Conservation (phyloP, 2,329 filamentous ascomycete species). For the Ophiostoma sp. region DNA sequence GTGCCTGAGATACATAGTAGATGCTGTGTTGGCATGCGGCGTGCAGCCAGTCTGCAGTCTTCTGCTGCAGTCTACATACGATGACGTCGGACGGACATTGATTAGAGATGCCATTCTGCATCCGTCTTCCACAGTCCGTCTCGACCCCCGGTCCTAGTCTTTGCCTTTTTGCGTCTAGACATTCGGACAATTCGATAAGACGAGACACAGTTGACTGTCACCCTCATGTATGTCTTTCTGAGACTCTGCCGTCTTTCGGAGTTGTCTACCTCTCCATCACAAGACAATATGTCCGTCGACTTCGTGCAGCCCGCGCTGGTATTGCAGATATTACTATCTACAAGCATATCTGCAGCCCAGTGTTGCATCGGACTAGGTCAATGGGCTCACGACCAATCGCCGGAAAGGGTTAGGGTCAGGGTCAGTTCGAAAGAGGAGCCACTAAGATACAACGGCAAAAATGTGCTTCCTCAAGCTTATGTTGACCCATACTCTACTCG, state of each 20-base stretch:
- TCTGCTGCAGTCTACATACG: neutral
- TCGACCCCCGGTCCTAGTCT: neutral
- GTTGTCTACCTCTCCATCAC: neutral
- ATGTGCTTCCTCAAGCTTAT: constrained; percentile 1
- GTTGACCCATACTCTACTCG: neutral
- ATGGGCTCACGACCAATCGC: neutral
- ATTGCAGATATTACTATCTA: neutral
- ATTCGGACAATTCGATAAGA: neutral
- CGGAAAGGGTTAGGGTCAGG: neutral
- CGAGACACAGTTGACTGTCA: neutral
- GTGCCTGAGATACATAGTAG: neutral
- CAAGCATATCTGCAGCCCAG: neutral
- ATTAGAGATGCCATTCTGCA: neutral
- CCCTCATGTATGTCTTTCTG: neutral
- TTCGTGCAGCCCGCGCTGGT: neutral
- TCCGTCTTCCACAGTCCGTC: neutral
- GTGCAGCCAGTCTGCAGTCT: too few species aligned
- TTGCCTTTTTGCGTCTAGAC: neutral
- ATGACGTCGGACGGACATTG: constrained; percentile 1
- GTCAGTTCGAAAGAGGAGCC: neutral
- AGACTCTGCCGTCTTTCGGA: neutral
- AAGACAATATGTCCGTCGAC: constrained; percentile 6
- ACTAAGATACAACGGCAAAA: neutral
- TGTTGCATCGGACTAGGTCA: neutral
- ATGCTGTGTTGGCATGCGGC: neutral